Base-by-base conservation (phyloP, 192 early-diverging fungal genomes). In the Coemansia sp. region DNA sequence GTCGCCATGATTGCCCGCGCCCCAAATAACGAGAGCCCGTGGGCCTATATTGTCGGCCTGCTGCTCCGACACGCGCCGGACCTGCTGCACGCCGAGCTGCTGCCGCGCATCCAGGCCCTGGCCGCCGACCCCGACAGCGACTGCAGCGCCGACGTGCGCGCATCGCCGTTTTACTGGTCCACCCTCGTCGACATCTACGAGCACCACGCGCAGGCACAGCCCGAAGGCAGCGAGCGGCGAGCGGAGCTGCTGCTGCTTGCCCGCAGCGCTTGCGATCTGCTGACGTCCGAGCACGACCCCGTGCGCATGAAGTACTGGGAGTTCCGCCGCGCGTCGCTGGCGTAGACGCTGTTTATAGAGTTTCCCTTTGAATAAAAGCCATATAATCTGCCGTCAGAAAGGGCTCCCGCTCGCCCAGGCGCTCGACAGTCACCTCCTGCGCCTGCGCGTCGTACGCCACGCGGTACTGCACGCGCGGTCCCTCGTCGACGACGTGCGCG, bases 11-110 rank as follows among this genome's bases (percentile, higher is more conserved):
- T 97, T 49, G 58, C 58, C 20, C 43, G 86, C 32, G 87, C 93
- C 8, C 94, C 97, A 11, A 83, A 85, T 46, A 99, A 99, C 68
- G 84, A 90, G 51, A 90, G 93, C 49, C 85, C 95, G 24, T 99
- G 93, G 93, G 79, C 83, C 23, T 99, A 97, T 65, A 52, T 97
- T 28, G 60, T 79, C 52, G 95, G 91, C 80, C 23, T 77, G 46
- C 52, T 77, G 28, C 23, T 58, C 27, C 53, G 67, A 6, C 67
- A 71, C 54, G 66, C 67, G 6, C 67, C 62, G 3, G 50, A 18
- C 23, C 54, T 41, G 47, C 49, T 77, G 15, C 45, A 58, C 33
- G 47, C 37, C 3, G 46, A 56, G 22, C 63, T 77, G 26, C 30
- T 71, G 52, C 61, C 73, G 7, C 55, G 38, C 13, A 54, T 76